phyloP scores from a whole-genome alignment of 768 basidiomycete species.

The Chalciporus pseudorubinellus region DNA sequence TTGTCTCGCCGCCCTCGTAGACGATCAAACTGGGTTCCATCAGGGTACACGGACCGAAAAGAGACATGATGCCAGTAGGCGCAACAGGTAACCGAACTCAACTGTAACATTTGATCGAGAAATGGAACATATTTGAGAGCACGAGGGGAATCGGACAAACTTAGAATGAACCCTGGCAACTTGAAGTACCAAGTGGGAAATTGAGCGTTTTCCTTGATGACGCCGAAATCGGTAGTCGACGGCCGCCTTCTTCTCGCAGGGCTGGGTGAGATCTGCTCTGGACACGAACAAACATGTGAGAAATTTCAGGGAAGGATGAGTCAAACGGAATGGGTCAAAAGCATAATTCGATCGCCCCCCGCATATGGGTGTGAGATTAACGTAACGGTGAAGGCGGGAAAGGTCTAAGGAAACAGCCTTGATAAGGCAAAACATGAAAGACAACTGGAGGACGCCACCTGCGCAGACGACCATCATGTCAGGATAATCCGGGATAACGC shows the following conservation, averaged over 20 bases:
- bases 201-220: not conserved
- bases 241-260: not conserved
- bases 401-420: not conserved
- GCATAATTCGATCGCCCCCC: conserved; percentile 2
- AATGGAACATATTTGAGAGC: not conserved
- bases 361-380: conserved; percentile 13
- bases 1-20: not conserved
- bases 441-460: conserved; percentile 3
- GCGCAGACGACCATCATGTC: not conserved
- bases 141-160: not conserved
- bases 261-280: not conserved
- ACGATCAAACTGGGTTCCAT: not conserved
- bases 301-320: conserved; percentile 3
- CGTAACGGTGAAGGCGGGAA: not conserved
- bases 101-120: not conserved
- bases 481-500: not conserved
- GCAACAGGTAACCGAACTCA: not conserved
- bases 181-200: not conserved
- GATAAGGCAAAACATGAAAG: conserved; percentile 1
- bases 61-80: not conserved
- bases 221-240: not conserved
- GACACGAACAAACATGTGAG: not conserved
- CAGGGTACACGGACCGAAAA: not conserved
- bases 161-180: not conserved
- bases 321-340: not conserved